These are phyloP conservation scores for Cetradonia linearis DNA, from an alignment of 495 filamentous ascomycete genomes.

Conservation along the genomic window DNA sequence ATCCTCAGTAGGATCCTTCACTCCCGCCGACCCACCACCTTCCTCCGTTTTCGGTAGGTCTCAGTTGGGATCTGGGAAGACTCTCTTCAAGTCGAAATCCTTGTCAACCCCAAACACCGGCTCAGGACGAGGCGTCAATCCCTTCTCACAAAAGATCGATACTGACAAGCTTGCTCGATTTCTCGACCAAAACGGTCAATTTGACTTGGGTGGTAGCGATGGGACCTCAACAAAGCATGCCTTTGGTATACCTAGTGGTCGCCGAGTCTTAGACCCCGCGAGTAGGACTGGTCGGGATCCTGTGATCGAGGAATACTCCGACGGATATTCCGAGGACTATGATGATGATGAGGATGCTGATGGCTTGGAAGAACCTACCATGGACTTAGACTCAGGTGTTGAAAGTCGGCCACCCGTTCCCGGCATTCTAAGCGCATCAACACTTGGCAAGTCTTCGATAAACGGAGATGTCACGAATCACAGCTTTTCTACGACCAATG, in stretches of 20 bases:
- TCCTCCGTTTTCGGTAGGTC: slow-evolving; percentile 58
- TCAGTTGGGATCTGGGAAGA: slow-evolving; percentile 40
- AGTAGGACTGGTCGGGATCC: slow-evolving; percentile 15
- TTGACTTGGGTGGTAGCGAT: slow-evolving; percentile 25
- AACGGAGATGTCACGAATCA: neutral
- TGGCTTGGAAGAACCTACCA: slow-evolving; percentile 30
- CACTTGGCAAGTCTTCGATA: neutral
- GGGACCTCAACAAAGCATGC: slow-evolving; percentile 31
- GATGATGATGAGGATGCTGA: slow-evolving; percentile 24
- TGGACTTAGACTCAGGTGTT: neutral
- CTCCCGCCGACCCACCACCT: slow-evolving; percentile 58
- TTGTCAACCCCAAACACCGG: slow-evolving; percentile 34
- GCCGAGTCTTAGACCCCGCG: slow-evolving; percentile 24
- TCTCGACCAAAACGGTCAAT: slow-evolving; percentile 28
- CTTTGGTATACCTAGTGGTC: slow-evolving; percentile 30
- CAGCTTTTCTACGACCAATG: slow-evolving; percentile 29
- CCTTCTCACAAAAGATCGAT: slow-evolving; percentile 36
- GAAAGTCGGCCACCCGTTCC: neutral
- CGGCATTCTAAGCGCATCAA: neutral
- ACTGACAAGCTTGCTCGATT: slow-evolving; percentile 32
- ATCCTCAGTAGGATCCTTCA: slow-evolving; percentile 57
- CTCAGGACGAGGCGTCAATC: slow-evolving; percentile 33
- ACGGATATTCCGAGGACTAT: slow-evolving; percentile 29
- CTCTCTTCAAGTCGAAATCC: slow-evolving; percentile 30
- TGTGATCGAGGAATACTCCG: slow-evolving; percentile 22